Percentiles rank a stretch among this genome's conserved stretches.
Conservation (phyloP, 2,329 filamentous ascomycete genomes). For the Ascochyta clinopodiicola region DNA sequence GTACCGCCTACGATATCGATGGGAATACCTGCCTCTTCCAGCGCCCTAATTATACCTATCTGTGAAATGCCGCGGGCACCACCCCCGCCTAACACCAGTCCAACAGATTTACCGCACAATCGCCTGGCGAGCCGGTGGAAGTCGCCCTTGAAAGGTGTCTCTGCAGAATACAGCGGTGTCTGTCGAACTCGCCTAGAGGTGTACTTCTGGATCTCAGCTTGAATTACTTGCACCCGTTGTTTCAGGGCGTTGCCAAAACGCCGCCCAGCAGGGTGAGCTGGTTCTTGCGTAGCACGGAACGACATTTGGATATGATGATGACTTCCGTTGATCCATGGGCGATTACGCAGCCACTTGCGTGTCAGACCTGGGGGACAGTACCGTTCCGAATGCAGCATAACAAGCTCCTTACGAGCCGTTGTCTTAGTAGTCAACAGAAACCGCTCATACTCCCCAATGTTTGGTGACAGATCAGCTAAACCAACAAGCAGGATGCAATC, state of each 20-base stretch:
- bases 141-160: conserved; percentile 93
- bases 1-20: conserved; percentile 96
- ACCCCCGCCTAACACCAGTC: conserved; percentile 90
- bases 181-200: conserved; percentile 92
- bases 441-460: conserved; percentile 93
- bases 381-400: conserved; percentile 85
- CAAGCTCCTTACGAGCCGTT: conserved; percentile 89
- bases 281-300: conserved; percentile 77
- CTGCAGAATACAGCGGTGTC: conserved; percentile 85
- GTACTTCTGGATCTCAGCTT: conserved; percentile 98
- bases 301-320: conserved; percentile 98
- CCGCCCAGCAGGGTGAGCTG: conserved; percentile 75
- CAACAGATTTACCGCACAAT: conserved; percentile 92
- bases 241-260: conserved; percentile 86
- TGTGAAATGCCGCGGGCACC: conserved; percentile 92
- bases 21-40: conserved; percentile 95
- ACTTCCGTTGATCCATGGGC: conserved; percentile 97
- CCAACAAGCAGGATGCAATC: conserved; percentile 95
- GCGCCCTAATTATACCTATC: conserved; percentile 89
- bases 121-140: conserved; percentile 91
- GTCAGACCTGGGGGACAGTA: conserved; percentile 87
- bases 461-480: conserved; percentile 85
- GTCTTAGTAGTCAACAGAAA: conserved; percentile 98
- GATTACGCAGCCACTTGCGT: conserved; percentile 83
- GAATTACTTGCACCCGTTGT: conserved; percentile 89